Conservation (phyloP, 2,329 filamentous ascomycete genomes). For the Fusarium sp. region DNA sequence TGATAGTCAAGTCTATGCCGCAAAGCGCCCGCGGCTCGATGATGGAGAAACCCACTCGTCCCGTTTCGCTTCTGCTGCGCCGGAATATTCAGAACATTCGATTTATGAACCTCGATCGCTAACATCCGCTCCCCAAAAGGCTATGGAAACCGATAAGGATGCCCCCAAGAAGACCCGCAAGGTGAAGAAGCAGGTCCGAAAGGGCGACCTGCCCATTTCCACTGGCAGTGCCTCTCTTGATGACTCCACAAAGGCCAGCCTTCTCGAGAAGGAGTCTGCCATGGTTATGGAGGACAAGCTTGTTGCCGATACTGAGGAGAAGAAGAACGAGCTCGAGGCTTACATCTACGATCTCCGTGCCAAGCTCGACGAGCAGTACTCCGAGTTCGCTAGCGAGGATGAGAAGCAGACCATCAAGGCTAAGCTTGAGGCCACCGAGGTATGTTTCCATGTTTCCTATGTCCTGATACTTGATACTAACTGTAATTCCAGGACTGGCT, state of each 20-base stretch:
- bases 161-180: slow-evolving; percentile 90
- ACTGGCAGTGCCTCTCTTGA: slow-evolving; percentile 87
- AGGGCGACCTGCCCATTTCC: slow-evolving; percentile 92
- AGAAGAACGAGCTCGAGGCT: slow-evolving; percentile 99
- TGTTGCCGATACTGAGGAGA: slow-evolving; percentile 96
- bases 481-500: slow-evolving; percentile 84
- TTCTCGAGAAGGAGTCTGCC: slow-evolving; percentile 83
- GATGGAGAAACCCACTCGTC: slow-evolving; percentile 1
- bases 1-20: slow-evolving; percentile 23
- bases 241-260: slow-evolving; percentile 71
- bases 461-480: slow-evolving; percentile 18
- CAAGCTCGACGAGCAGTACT: slow-evolving; percentile 93
- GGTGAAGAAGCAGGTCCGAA: slow-evolving; percentile 99
- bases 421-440: slow-evolving; percentile 88
- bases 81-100: slow-evolving; percentile 12
- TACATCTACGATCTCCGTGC: slow-evolving; percentile 97
- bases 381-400: slow-evolving; percentile 89
- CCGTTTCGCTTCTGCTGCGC: slow-evolving; percentile 10
- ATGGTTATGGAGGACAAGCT: slow-evolving; percentile 99
- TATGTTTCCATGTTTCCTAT: slow-evolving; percentile 62
- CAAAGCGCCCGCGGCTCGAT: slow-evolving; percentile 42
- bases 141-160: slow-evolving; percentile 86
- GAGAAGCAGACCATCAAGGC: slow-evolving; percentile 89
- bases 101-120: slow-evolving; percentile 40
- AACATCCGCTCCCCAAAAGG: slow-evolving; percentile 61